Evolutionary conservation across 306 rosid genomes (phyloP), one percentile per base, ranked within the genome.

Genomic region (Trifolium pratense): DNA sequence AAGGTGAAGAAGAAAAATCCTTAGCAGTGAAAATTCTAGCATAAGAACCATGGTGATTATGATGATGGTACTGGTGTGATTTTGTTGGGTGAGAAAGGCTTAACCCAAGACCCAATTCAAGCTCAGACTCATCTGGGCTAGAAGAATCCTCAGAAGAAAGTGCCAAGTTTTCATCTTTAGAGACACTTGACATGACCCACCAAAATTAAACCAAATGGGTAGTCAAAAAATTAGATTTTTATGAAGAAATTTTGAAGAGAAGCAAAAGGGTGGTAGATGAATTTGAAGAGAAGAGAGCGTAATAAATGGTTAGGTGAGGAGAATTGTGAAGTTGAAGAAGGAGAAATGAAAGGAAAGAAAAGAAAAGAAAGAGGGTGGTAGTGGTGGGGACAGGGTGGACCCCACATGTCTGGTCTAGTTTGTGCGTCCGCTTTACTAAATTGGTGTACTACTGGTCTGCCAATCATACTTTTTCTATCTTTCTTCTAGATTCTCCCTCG

Each of bases 81-180:
- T 59, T 59, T 13, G 37, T 18, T 26, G 84, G 52, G 72, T 78
- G 77, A 68, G 91, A 83, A 20, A 88, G 89, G 74, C 91, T 79
- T 17, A 94, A 77, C 29, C 96, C 91, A 67, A 94, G 91, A 20
- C 89, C 91, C 75, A 94, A 80, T 71, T 94, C 97, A 77, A 94
- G 90, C 56, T 87, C 92, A 63, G 90, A 86, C 32, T 94, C 97
- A 51, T 88, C 95, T 3, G 90, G 95, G 83, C 76, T 78, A 0
- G 93, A 91, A 46, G 98, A 91, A 40, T 87, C 99, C 86, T 91
- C 97, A 0, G 96, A 91, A 17, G 97, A 94, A 42, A 91, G 80
- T 11, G 80, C 85, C 81, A 94, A 61, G 80, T 88, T 89, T 32
- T 91, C 94, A 20, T 91, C 96, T 61, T 58, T 91, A 6, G 96